Conservation (phyloP, 495 filamentous ascomycete species). For the Alectoria sarmentosa region DNA sequence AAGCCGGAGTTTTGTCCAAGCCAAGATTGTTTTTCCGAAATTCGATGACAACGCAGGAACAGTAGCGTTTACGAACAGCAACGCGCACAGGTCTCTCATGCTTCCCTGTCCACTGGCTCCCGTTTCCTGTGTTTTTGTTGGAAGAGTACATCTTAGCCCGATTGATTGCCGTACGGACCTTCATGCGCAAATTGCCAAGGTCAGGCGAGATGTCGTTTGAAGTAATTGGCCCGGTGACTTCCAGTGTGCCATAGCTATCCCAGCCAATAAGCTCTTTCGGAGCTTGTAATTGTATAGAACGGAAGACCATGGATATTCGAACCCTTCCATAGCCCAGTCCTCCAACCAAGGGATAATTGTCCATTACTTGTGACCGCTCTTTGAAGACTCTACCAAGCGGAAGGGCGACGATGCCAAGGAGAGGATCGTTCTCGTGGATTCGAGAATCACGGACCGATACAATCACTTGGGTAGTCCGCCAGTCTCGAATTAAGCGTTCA, state of each 20-base stretch:
- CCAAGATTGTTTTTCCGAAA: constrained; percentile 47
- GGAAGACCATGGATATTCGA: constrained; percentile 61
- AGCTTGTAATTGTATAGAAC: constrained; percentile 54
- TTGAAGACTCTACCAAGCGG: constrained; percentile 50
- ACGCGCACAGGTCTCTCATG: constrained; percentile 38
- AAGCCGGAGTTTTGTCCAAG: constrained; percentile 48
- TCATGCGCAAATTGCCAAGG: constrained; percentile 42
- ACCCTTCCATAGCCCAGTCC: constrained; percentile 64
- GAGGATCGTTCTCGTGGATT: constrained; percentile 49
- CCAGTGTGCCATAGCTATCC: constrained; percentile 56
- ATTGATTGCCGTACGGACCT: constrained; percentile 47
- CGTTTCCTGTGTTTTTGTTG: constrained; percentile 28
- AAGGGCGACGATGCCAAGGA: constrained; percentile 61
- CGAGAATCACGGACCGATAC: constrained; percentile 57
- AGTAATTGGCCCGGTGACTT: constrained; percentile 39
- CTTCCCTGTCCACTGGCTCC: constrained; percentile 34
- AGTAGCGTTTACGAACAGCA: constrained; percentile 55
- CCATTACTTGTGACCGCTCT: constrained; percentile 51
- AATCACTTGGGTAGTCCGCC: constrained; percentile 55
- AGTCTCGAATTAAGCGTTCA: constrained; percentile 63
- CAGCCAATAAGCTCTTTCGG: constrained; percentile 51
- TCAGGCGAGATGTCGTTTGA: constrained; percentile 35
- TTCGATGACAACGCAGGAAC: constrained; percentile 51
- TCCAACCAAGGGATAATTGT: constrained; percentile 53
- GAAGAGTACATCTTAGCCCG: constrained; percentile 46